Conservation (phyloP, 768 basidiomycete genomes). For the Naganishia onofrii region DNA sequence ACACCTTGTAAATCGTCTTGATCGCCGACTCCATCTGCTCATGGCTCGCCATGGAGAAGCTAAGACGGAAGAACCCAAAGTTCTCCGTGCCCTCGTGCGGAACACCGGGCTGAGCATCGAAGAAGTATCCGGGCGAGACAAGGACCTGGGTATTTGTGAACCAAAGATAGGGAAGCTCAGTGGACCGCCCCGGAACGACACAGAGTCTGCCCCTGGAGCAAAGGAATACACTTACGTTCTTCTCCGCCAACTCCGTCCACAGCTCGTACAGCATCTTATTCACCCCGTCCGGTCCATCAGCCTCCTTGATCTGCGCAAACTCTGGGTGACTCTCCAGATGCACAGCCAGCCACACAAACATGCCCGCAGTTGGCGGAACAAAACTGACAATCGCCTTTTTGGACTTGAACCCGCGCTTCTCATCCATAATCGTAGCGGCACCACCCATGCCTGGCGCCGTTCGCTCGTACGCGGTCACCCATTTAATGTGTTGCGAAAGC, state of each 20-base stretch:
- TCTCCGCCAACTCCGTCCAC: slow-evolving; percentile 58
- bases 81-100: slow-evolving; percentile 42
- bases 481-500: slow-evolving; percentile 38
- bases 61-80: slow-evolving; percentile 50
- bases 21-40: slow-evolving; percentile 45
- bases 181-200: background rate
- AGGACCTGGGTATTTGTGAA: slow-evolving; percentile 55
- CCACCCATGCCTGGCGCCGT: slow-evolving; percentile 38
- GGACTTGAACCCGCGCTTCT: slow-evolving; percentile 53
- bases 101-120: slow-evolving; percentile 44
- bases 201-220: background rate
- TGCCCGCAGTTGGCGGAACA: slow-evolving; percentile 73
- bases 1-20: slow-evolving; percentile 42
- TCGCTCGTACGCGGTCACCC: slow-evolving; percentile 58
- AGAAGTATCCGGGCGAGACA: slow-evolving; percentile 62
- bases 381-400: slow-evolving; percentile 61
- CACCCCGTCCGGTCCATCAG: slow-evolving; percentile 40
- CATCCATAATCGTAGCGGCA: slow-evolving; percentile 43
- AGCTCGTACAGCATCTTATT: slow-evolving; percentile 58
- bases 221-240: slow-evolving; percentile 37
- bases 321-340: slow-evolving; percentile 63
- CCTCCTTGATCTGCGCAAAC: slow-evolving; percentile 45
- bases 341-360: slow-evolving; percentile 70
- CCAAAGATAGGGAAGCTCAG: background rate
- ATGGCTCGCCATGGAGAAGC: slow-evolving; percentile 51